Evolutionary conservation across 2,329 filamentous ascomycete genomes (phyloP).

Genomic region (Fusarium armeniacum): DNA sequence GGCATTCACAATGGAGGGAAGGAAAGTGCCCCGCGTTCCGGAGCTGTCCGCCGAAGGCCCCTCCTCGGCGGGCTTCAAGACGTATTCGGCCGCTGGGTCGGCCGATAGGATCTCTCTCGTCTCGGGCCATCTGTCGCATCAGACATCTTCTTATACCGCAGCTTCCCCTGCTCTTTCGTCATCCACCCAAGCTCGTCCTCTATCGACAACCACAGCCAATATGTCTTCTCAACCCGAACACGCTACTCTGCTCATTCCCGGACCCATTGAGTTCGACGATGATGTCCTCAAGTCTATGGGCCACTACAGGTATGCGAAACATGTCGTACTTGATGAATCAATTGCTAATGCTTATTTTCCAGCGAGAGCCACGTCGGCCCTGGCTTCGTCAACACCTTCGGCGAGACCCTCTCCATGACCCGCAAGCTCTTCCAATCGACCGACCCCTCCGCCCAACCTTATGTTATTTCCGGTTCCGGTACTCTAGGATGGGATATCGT

Average conservation of each 20-base stretch:
- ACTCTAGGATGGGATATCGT: slow-evolving; percentile 98
- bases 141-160: slow-evolving; percentile 36
- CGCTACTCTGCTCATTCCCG: slow-evolving; percentile 90
- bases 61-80: slow-evolving; percentile 48
- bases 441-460: slow-evolving; percentile 85
- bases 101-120: slow-evolving; percentile 51
- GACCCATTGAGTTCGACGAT: slow-evolving; percentile 99
- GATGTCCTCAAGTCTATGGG: slow-evolving; percentile 94
- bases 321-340: slow-evolving; percentile 2
- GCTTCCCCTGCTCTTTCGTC: slow-evolving; percentile 33
- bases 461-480: slow-evolving; percentile 93
- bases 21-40: slow-evolving; percentile 50
- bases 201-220: slow-evolving; percentile 51
- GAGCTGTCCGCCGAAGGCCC: slow-evolving; percentile 51
- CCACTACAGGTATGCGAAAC: slow-evolving; percentile 77
- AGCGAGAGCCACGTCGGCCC: slow-evolving; percentile 95
- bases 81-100: slow-evolving; percentile 46
- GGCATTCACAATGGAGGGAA: slow-evolving; percentile 47
- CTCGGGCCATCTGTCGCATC: slow-evolving; percentile 46
- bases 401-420: slow-evolving; percentile 88
- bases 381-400: slow-evolving; percentile 90
- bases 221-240: slow-evolving; percentile 75
- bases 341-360: slow-evolving; percentile 23
- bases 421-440: slow-evolving; percentile 95
- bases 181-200: slow-evolving; percentile 39